Percentiles rank a stretch among this genome's conserved stretches.
Evolutionary conservation across 495 filamentous ascomycete genomes (phyloP).

Genomic region (Aspergillus carlsbadensis): DNA sequence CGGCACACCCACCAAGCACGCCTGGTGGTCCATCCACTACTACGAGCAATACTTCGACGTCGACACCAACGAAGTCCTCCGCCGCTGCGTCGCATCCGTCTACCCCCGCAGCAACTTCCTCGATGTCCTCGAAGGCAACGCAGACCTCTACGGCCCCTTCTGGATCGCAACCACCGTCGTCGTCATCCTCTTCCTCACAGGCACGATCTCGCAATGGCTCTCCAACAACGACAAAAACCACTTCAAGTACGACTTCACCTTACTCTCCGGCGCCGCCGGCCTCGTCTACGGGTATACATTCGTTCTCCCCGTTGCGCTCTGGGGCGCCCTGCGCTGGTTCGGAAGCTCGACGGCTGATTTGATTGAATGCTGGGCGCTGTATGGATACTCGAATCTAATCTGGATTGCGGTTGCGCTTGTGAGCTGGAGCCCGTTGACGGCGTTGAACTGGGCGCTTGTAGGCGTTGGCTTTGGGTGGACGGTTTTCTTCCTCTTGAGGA

Average conservation of each 20-base stretch:
- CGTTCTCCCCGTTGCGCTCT: slow-evolving; percentile 78
- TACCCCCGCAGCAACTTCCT: slow-evolving; percentile 93
- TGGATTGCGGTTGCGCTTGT: slow-evolving; percentile 96
- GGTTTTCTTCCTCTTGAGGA: slow-evolving; percentile 83
- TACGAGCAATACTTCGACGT: slow-evolving; percentile 99
- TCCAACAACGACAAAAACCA: slow-evolving; percentile 57
- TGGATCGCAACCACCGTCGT: slow-evolving; percentile 99
- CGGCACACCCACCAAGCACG: slow-evolving; percentile 67
- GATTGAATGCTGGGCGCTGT: slow-evolving; percentile 89
- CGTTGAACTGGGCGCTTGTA: slow-evolving; percentile 93
- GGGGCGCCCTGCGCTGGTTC: slow-evolving; percentile 90
- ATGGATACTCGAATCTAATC: slow-evolving; percentile 92
- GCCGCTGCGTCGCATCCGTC: slow-evolving; percentile 78
- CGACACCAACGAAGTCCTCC: slow-evolving; percentile 82
- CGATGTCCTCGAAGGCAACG: slow-evolving; percentile 94
- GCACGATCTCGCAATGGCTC: slow-evolving; percentile 89
- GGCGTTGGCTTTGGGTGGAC: slow-evolving; percentile 84
- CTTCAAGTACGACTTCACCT: slow-evolving; percentile 83
- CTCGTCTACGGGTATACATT: slow-evolving; percentile 92
- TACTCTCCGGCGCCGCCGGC: slow-evolving; percentile 81
- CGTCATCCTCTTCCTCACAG: slow-evolving; percentile 90
- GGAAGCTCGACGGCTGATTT: slow-evolving; percentile 76
- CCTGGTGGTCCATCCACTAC: slow-evolving; percentile 88
- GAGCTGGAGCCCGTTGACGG: slow-evolving; percentile 77
- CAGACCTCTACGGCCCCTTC: slow-evolving; percentile 92